Conservation (phyloP, 148 eudicot species). For the Rhododendron kiyosumense region DNA sequence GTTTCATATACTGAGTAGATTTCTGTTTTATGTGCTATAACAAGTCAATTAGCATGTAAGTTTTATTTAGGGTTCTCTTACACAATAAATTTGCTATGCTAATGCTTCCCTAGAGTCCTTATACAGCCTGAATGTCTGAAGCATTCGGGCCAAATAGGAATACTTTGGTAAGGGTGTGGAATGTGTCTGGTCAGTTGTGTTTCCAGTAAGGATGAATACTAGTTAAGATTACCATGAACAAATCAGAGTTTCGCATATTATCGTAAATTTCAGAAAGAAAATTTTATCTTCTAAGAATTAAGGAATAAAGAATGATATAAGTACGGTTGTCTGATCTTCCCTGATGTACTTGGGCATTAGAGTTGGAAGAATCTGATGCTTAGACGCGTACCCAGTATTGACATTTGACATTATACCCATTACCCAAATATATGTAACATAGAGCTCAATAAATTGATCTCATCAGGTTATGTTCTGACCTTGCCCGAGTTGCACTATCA, state of each 20-base stretch:
- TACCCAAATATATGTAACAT: background rate
- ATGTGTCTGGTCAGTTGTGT: background rate
- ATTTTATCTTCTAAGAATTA: background rate
- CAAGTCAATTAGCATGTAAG: background rate
- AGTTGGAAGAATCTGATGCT: background rate
- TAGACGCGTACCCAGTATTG: background rate
- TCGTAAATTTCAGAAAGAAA: background rate
- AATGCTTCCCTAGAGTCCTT: background rate
- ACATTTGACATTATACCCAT: background rate
- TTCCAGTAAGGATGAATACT: background rate
- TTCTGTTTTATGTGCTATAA: background rate
- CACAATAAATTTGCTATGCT: background rate
- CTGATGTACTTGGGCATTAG: background rate
- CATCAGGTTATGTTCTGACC: background rate
- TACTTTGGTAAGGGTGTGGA: background rate
- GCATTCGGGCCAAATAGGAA: background rate
- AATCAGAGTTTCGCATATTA: background rate
- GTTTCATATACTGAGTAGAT: background rate
- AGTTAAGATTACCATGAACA: background rate
- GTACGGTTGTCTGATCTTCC: background rate
- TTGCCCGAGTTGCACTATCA: slow-evolving; percentile 1
- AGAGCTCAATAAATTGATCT: background rate
- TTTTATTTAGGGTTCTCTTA: background rate
- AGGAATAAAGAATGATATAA: background rate
- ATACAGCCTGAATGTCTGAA: background rate